A percentile compares a stretch with the other conserved stretches of the same genome.
Conservation (phyloP, 176 grass and related monocot genomes). For the Eragrostis curvula region DNA sequence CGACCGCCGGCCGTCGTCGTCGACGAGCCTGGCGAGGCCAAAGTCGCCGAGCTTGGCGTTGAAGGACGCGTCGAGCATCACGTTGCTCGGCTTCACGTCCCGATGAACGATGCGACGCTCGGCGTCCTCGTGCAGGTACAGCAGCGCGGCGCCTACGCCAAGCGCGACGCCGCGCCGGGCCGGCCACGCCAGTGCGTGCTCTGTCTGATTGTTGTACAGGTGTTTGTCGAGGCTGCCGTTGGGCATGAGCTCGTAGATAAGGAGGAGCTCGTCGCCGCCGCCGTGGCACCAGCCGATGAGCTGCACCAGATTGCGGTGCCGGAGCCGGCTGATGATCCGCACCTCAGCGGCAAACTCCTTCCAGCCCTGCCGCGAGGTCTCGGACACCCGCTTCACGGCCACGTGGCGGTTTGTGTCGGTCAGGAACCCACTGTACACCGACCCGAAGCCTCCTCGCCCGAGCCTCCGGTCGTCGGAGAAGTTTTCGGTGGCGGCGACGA, state of each 20-base stretch:
- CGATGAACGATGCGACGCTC: conserved; percentile 19
- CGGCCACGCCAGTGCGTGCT: conserved; percentile 31
- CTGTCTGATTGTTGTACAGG: conserved; percentile 31
- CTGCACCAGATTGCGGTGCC: conserved; percentile 60
- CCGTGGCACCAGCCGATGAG: conserved; percentile 59
- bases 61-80: too few relatives aligned
- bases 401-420: background rate
- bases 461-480: conserved; percentile 28
- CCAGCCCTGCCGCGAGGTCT: conserved; percentile 45
- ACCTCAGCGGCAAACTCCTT: conserved; percentile 68
- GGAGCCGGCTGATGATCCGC: conserved; percentile 51
- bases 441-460: conserved; percentile 14
- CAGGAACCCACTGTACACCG: conserved; percentile 26
- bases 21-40: background rate
- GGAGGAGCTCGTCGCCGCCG: conserved; percentile 10
- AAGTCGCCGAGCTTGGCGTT: too few relatives aligned
- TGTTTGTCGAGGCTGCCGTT: conserved; percentile 62
- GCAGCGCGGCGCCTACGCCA: conserved; percentile 3
- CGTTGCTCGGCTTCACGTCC: conserved; percentile 51
- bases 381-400: conserved; percentile 21
- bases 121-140: conserved; percentile 29
- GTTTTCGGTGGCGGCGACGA: background rate
- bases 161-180: conserved; percentile 1
- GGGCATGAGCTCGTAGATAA: conserved; percentile 58
- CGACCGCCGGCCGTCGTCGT: conserved; percentile 4